Evolutionary conservation across 352 stramenopile species (phyloP), one percentile per base, ranked within the genome.

Genomic region (Phytopythium helicoides): DNA sequence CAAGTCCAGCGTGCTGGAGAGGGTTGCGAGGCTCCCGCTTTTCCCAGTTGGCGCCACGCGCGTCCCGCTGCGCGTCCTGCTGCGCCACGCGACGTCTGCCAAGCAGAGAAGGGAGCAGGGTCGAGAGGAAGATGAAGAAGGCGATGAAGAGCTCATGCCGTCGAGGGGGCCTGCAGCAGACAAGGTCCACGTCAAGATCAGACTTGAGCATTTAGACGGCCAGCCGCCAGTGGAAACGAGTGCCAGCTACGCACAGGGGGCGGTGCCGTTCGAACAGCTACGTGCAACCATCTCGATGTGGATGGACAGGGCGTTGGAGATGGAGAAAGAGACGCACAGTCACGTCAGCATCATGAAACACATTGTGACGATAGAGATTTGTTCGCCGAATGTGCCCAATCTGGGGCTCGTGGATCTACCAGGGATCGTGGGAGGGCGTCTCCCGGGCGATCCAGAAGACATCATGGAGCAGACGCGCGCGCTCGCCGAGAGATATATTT

Each of bases 1-100:
- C 63, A 83, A 78, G 64, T 79, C 68, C 3, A 73, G 57, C 23
- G 64, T 77, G 37, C 58, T 80, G 46, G 72, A 79, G 59, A 65
- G 54, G 36, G 47, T 83, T 18, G 69, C 66, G 36, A 76, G 78
- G 69, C 28, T 75, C 41, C 64, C 71, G 38, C 39, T 80, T 1
- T 76, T 83, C 56, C 73, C 72, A 34, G 41, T 45, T 21, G 47
- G 73, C 14, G 73, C 66, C 59, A 78, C 66, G 25, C 62, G 70
- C 9, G 52, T 83, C 55, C 66, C 69, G 6, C 64, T 83, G 52
- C 63, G 65, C 44, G 64, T 80, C 18, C 73, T 72, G 46, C 33
- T 83, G 42, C 61, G 60, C 3, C 60, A 59, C 31, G 34, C 48
- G 36, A 36, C 53, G 10, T 12, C 44, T 7, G 23, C 9, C 28